Percentiles rank a stretch among this genome's conserved stretches.
phyloP scores from a whole-genome alignment of 257 asterid species.

The Nicotiana undulata region DNA sequence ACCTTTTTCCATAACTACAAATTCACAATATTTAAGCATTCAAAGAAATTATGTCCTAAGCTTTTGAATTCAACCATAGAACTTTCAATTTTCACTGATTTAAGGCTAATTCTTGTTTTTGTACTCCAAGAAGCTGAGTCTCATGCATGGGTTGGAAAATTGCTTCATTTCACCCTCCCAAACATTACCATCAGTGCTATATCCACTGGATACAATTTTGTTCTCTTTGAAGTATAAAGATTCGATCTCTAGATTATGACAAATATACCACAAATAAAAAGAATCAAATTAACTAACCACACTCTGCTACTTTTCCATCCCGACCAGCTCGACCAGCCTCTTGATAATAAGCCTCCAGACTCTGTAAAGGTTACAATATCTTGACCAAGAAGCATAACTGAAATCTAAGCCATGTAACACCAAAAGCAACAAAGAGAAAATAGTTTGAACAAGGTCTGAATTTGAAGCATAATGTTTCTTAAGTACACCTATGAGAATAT shows the following conservation, averaged over 20 bases:
- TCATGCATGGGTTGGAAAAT: not conserved
- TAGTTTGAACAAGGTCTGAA: not conserved
- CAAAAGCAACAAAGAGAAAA: not conserved
- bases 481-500: not conserved
- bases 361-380: slow-evolving; percentile 27
- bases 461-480: not conserved
- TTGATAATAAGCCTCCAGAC: slow-evolving; percentile 81
- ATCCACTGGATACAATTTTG: not conserved
- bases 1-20: not conserved
- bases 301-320: slow-evolving; percentile 70
- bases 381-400: not conserved
- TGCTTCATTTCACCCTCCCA: not conserved
- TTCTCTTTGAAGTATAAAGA: slow-evolving; percentile 6
- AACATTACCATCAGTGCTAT: not conserved
- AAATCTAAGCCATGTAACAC: slow-evolving; percentile 1
- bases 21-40: not conserved
- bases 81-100: not conserved
- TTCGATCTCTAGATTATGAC: slow-evolving; percentile 10
- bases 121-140: not conserved
- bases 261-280: not conserved
- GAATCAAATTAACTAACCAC: slow-evolving; percentile 35
- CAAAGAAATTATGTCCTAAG: not conserved
- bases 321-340: slow-evolving; percentile 95
- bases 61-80: not conserved
- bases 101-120: not conserved